Conservation (phyloP, 73 alveolate species). For the Paramecium octaurelia region DNA sequence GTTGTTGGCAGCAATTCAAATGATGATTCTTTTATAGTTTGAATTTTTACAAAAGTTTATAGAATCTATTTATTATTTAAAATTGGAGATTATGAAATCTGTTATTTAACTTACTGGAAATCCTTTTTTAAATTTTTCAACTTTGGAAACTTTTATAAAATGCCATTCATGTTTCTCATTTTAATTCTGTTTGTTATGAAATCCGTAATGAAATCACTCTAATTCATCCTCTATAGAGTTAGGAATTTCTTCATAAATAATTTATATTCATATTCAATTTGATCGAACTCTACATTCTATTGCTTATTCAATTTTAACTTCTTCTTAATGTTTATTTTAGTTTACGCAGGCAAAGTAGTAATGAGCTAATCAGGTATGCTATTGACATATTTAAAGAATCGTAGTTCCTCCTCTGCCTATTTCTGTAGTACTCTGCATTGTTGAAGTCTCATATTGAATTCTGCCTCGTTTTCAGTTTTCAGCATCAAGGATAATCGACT, state of each 20-base stretch:
- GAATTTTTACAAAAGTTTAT: neutral
- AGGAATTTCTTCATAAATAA: slow-evolving; percentile 47
- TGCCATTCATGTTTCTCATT: neutral
- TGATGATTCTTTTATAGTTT: neutral
- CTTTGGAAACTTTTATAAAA: neutral
- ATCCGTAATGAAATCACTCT: neutral
- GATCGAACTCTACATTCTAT: slow-evolving; percentile 5
- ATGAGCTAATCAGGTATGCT: neutral
- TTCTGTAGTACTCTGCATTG: neutral
- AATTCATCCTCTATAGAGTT: neutral
- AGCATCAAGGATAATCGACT: slow-evolving; percentile 32
- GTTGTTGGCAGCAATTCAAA: slow-evolving; percentile 4
- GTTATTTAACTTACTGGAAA: neutral
- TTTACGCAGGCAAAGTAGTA: neutral
- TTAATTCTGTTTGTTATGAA: neutral
- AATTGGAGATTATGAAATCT: neutral
- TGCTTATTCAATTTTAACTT: neutral
- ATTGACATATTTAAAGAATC: slow-evolving; percentile 55
- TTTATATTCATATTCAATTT: slow-evolving; percentile 45
- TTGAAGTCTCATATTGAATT: slow-evolving; percentile 26
- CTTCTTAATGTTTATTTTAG: neutral
- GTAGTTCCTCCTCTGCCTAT: slow-evolving; percentile 58
- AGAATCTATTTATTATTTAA: slow-evolving; percentile 19
- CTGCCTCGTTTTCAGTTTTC: slow-evolving; percentile 25
- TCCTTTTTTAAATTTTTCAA: neutral